Evolutionary conservation across 2,329 filamentous ascomycete species (phyloP), one percentile per base, ranked within the genome.

Genomic region (Graphilbum sp.): DNA sequence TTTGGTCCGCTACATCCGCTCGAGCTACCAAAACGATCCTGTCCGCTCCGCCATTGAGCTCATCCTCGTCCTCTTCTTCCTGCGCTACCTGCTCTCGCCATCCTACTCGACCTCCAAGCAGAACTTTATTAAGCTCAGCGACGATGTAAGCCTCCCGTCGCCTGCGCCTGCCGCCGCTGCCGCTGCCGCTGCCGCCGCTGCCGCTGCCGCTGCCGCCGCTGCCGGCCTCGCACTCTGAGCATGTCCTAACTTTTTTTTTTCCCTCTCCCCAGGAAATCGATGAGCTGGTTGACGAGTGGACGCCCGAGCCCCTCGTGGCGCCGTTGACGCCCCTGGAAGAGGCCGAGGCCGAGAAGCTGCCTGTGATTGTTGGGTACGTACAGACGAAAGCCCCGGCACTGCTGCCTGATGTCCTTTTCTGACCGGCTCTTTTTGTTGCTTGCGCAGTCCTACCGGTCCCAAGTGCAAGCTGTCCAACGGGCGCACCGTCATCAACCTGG

Each of bases 1-100:
- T 49, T 68, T 96, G 51, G 73, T 93, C 49, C 83, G 90, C 45
- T 98, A 98, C 61, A 86, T 98, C 54, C 84, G 84, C 58, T 94
- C 86, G 41, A 94, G 86, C 56, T 96, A 98, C 64, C 90, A 98
- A 63, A 81, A 98, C 55, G 90, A 98, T 52, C 90, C 90, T 10
- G 75, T 96, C 40, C 80, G 92, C 38, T 93, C 85, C 37, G 85
- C 84, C 30, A 84, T 98, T 48, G 90, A 98, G 61, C 66, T 98
- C 36, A 77, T 96, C 47, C 69, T 98, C 42, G 83, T 98, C 49
- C 74, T 98, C 39, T 98, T 98, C 62, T 92, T 92, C 45, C 80
- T 98, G 41, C 76, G 87, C 45, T 98, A 98, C 58, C 67, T 98
- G 39, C 67, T 96, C 44, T 80, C 86, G 44, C 87, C 88, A 0